These are phyloP conservation scores for Cladorrhinum sp. DNA, from an alignment of 2,329 filamentous ascomycete species.

Conservation along the genomic window DNA sequence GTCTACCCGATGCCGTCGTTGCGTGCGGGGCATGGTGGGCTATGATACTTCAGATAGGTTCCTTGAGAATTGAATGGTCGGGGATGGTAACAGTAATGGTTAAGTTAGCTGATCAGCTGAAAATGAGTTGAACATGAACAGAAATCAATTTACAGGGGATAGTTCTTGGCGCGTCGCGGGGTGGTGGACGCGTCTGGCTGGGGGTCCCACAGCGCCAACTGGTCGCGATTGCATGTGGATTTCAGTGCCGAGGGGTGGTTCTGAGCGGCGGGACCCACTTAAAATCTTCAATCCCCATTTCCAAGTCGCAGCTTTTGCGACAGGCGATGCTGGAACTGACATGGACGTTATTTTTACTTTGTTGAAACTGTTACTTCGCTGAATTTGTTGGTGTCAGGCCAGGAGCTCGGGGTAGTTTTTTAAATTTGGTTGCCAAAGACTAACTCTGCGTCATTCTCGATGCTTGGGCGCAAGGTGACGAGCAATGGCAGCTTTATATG, in stretches of 20 bases:
- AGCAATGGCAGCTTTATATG: constrained; percentile 38
- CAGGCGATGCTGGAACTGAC: neutral
- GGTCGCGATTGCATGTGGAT: constrained; percentile 4
- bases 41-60: neutral
- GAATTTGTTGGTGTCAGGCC: neutral
- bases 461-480: constrained; percentile 35
- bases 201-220: neutral
- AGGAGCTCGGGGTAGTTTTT: neutral
- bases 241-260: constrained; percentile 13
- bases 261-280: constrained; percentile 17
- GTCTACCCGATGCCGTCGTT: constrained; percentile 13
- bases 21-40: neutral
- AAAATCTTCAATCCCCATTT: constrained; percentile 15
- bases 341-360: neutral
- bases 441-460: constrained; percentile 19
- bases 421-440: neutral
- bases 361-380: neutral
- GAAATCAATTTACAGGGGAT: neutral
- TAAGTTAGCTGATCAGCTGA: neutral
- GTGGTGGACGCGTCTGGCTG: neutral
- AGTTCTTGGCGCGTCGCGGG: constrained; percentile 11
- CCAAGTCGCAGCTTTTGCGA: constrained; percentile 1
- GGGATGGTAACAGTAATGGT: neutral
- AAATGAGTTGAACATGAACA: neutral
- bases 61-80: neutral